Evolutionary conservation across 345 rosid species (phyloP).

Genomic region (Trapa incisa): DNA sequence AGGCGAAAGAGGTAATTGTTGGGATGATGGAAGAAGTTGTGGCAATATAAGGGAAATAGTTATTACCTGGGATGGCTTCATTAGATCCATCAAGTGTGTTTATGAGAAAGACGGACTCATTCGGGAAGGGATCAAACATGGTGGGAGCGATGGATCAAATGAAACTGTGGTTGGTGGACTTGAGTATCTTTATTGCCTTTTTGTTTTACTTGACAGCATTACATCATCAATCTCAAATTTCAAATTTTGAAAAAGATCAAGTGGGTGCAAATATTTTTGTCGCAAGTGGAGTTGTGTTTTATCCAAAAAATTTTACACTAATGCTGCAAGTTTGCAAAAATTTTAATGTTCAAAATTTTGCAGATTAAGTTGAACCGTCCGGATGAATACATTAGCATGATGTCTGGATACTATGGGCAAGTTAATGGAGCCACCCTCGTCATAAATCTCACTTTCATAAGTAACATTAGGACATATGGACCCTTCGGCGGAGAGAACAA

Average conservation of each 20-base stretch:
- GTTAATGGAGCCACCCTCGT: neutral
- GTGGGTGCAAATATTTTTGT: no score
- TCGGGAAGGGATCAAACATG: neutral
- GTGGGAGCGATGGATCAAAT: neutral
- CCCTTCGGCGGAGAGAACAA: neutral
- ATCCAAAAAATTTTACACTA: no score
- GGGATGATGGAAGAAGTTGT: slow-evolving; percentile 6
- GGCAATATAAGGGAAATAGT: neutral
- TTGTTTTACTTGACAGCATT: neutral
- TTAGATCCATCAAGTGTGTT: slow-evolving; percentile 4
- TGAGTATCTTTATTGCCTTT: neutral
- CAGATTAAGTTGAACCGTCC: neutral
- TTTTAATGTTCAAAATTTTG: neutral
- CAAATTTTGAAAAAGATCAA: no score
- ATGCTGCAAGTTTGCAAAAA: no score
- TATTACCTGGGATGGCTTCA: neutral
- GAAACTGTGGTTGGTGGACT: neutral
- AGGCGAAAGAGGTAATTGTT: slow-evolving; percentile 5
- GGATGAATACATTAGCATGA: neutral
- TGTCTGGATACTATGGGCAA: neutral
- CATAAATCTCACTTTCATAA: neutral
- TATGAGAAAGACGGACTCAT: neutral
- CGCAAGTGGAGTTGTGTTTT: no score
- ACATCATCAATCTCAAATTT: no score
- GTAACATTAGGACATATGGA: neutral